phyloP scores from a whole-genome alignment of 306 rosid genomes.

The Herpetospermum pedunculosum region DNA sequence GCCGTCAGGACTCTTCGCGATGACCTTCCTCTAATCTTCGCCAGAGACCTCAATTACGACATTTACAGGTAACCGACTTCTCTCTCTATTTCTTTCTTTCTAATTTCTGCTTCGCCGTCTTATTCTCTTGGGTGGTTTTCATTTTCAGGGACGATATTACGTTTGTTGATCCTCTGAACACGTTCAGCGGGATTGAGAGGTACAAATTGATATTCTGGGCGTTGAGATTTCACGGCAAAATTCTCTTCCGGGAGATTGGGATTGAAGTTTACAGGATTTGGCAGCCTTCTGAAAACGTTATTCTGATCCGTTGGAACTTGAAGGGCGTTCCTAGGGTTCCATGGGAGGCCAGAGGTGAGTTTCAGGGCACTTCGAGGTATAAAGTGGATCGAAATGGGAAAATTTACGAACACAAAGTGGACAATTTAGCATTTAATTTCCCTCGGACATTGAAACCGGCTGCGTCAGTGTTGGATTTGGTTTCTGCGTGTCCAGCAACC shows the following conservation, averaged over 20 bases:
- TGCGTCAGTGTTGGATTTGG: conserved; percentile 75
- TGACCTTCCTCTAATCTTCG: conserved; percentile 63
- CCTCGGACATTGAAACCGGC: conserved; percentile 54
- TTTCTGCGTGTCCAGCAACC: conserved; percentile 69
- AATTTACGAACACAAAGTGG: conserved; percentile 83
- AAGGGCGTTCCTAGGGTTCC: conserved; percentile 86
- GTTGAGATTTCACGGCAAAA: conserved; percentile 67
- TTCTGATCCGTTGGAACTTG: conserved; percentile 79
- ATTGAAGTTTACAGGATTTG: conserved; percentile 71
- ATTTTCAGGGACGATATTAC: conserved; percentile 78
- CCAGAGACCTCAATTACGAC: conserved; percentile 76
- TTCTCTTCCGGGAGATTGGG: conserved; percentile 71
- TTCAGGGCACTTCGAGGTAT: conserved; percentile 89
- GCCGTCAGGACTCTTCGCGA: conserved; percentile 91
- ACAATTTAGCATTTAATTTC: conserved; percentile 83
- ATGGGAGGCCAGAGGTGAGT: conserved; percentile 84
- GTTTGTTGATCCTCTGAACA: conserved; percentile 70
- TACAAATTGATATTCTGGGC: conserved; percentile 95
- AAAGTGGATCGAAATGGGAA: conserved; percentile 76
- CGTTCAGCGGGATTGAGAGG: conserved; percentile 71
- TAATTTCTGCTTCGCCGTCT: not conserved
- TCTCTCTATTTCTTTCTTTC: conserved; percentile 7
- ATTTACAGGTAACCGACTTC: conserved; percentile 73
- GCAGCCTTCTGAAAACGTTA: conserved; percentile 93
- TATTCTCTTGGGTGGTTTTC: not conserved